A percentile compares a stretch with the other conserved stretches of the same genome.
phyloP scores from a whole-genome alignment of 345 rosid genomes.

The Turritis glabra region DNA sequence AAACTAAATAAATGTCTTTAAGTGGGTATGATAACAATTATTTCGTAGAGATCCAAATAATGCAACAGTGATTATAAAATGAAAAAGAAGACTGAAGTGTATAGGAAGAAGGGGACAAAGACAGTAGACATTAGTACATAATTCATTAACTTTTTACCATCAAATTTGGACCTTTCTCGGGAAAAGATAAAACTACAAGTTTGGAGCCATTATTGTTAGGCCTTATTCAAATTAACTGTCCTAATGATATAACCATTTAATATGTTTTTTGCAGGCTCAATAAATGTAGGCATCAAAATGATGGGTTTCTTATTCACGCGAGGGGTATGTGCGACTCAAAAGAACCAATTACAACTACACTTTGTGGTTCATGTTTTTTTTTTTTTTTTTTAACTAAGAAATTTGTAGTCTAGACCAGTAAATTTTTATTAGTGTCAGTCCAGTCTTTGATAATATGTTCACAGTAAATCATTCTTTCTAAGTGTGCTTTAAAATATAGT shows the following conservation, averaged over 20 bases:
- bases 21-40: neutral
- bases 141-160: constrained; percentile 8
- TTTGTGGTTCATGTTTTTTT: no score
- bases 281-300: constrained; percentile 29
- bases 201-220: neutral
- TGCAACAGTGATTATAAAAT: constrained; percentile 6
- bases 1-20: neutral
- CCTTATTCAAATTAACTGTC: neutral
- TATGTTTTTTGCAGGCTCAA: constrained; percentile 32
- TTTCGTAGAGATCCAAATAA: neutral
- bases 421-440: neutral
- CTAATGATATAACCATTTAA: neutral
- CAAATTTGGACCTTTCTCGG: constrained; percentile 7
- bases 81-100: constrained; percentile 16
- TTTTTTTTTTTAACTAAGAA: no score
- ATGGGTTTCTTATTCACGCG: constrained; percentile 20
- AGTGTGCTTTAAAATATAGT: no score
- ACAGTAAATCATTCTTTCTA: no score
- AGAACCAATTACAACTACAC: neutral
- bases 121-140: neutral
- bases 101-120: constrained; percentile 27
- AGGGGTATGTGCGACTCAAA: neutral
- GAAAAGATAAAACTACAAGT: constrained; percentile 2
- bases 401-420: neutral
- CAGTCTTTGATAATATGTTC: no score